Percentiles rank a stretch among this genome's conserved stretches.
These are phyloP conservation scores for Ustilago nuda DNA, from an alignment of 1,284 basidiomycete genomes.

Conservation along the genomic window DNA sequence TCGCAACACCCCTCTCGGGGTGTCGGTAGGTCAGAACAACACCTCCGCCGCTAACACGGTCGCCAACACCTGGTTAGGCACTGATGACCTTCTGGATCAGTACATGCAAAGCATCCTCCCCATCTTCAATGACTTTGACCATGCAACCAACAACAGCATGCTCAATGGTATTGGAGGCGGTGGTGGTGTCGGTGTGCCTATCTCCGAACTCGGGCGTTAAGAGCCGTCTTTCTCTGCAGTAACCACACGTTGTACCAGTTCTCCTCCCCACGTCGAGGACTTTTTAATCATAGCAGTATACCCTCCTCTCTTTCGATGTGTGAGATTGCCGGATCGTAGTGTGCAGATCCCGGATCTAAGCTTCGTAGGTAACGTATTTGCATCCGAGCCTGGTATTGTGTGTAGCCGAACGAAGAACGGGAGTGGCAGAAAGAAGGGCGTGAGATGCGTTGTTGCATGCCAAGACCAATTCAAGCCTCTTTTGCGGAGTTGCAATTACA, in stretches of 20 bases:
- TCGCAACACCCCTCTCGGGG: constrained; percentile 7
- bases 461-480: neutral
- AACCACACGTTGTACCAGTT: neutral
- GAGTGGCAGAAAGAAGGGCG: too few species aligned
- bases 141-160: constrained; percentile 43
- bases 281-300: neutral
- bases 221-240: neutral
- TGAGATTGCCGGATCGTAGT: too few species aligned
- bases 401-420: too few species aligned
- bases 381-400: too few species aligned
- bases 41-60: constrained; percentile 24
- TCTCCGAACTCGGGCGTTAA: constrained; percentile 40
- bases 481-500: neutral
- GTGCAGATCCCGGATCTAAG: too few species aligned
- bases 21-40: constrained; percentile 7
- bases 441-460: too few species aligned
- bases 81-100: constrained; percentile 44
- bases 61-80: constrained; percentile 46
- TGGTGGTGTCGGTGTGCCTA: constrained; percentile 41
- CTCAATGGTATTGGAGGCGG: constrained; percentile 33
- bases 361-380: too few species aligned
- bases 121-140: constrained; percentile 54
- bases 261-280: too few species aligned
- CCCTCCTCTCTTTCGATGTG: neutral
- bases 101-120: constrained; percentile 55